Conservation (phyloP, 805 yeast genomes). For the Pichia scutulata region DNA sequence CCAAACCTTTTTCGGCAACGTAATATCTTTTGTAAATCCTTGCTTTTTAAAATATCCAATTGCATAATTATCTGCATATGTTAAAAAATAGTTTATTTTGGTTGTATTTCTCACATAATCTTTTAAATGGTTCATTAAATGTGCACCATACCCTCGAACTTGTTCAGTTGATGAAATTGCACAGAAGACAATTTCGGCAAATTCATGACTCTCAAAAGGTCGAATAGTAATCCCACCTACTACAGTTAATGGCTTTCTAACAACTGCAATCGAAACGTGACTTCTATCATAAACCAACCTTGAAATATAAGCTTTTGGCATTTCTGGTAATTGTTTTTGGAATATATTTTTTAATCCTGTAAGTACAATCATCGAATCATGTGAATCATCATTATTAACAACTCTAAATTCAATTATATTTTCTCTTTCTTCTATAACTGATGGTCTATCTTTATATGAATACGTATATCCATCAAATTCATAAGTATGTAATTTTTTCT, state of each 20-base stretch:
- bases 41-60: conserved; percentile 98
- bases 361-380: conserved; percentile 81
- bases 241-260: conserved; percentile 85
- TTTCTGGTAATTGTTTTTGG: conserved; percentile 95
- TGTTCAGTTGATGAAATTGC: conserved; percentile 97
- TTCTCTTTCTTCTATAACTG: conserved; percentile 88
- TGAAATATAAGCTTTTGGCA: conserved; percentile 97
- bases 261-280: conserved; percentile 94
- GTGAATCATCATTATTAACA: conserved; percentile 87
- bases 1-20: conserved; percentile 82
- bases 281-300: conserved; percentile 90
- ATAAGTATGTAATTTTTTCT: conserved; percentile 39
- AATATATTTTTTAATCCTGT: conserved; percentile 95
- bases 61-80: conserved; percentile 98
- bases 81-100: conserved; percentile 75
- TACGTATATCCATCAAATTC: conserved; percentile 72
- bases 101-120: conserved; percentile 90
- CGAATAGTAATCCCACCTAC: conserved; percentile 97
- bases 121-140: conserved; percentile 93
- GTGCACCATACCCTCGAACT: conserved; percentile 98
- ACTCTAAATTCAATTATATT: conserved; percentile 93
- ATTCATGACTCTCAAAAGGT: conserved; percentile 82
- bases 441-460: conserved; percentile 84
- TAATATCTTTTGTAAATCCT: conserved; percentile 92
- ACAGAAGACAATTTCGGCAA: conserved; percentile 98